Evolutionary conservation across 2,329 filamentous ascomycete species (phyloP).

Genomic region (Scopulariopsis brevicaulis): DNA sequence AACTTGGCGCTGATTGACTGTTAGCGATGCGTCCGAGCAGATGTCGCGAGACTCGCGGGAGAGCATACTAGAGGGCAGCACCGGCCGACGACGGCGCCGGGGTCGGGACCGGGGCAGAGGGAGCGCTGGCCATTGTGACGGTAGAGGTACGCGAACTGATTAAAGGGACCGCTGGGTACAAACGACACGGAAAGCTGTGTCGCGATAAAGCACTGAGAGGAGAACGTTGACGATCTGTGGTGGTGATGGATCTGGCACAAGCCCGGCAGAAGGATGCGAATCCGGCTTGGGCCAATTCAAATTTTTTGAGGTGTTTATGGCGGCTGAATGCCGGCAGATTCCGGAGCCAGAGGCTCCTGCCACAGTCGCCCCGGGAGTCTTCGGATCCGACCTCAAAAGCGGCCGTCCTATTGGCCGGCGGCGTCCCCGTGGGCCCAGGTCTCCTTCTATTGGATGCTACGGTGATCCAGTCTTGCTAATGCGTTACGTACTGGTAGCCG

Average conservation of each 20-base stretch:
- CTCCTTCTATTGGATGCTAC: not conserved
- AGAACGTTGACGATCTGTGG: not conserved
- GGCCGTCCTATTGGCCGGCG: too few relatives aligned
- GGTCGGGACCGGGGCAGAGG: not conserved
- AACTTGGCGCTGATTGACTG: constrained; percentile 54
- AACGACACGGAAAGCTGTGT: not conserved
- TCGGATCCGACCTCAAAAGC: not conserved
- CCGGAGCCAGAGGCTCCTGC: not conserved
- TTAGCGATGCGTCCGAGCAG: not conserved
- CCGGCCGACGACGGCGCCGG: constrained; percentile 6
- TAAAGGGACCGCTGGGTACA: not conserved
- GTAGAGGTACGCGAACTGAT: not conserved
- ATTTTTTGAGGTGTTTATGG: not conserved
- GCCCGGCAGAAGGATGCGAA: not conserved
- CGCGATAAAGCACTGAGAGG: not conserved
- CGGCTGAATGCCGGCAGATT: constrained; percentile 1
- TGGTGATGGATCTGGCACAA: not conserved
- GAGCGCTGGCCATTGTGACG: constrained; percentile 2
- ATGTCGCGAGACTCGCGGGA: not conserved
- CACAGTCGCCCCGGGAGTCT: not conserved
- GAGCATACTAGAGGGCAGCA: constrained; percentile 4
- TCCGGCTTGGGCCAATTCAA: not conserved
- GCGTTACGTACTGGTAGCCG: not conserved
- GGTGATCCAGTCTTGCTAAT: not conserved
- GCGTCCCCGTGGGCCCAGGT: too few relatives aligned